Conservation (phyloP, 2,329 filamentous ascomycete genomes). For the Elsinoe batatas region DNA sequence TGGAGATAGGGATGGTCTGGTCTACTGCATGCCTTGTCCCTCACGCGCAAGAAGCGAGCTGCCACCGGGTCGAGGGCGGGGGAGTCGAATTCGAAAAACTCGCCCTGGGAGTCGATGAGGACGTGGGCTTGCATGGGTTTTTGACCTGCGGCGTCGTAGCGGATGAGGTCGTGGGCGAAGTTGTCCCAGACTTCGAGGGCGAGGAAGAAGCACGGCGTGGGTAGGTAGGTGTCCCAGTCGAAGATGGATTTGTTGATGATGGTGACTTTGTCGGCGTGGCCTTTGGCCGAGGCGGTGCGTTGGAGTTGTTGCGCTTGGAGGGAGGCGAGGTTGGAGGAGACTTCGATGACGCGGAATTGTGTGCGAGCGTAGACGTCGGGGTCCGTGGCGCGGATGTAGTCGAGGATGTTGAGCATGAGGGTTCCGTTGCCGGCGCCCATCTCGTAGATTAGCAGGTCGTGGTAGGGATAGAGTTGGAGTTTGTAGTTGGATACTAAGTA, state of each 20-base stretch:
- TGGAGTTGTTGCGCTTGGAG: slow-evolving; percentile 65
- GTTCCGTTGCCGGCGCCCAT: slow-evolving; percentile 97
- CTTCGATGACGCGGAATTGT: slow-evolving; percentile 92
- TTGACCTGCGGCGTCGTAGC: slow-evolving; percentile 76
- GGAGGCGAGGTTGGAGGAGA: slow-evolving; percentile 68
- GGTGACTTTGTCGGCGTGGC: slow-evolving; percentile 76
- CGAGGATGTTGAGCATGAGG: slow-evolving; percentile 93
- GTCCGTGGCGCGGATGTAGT: slow-evolving; percentile 84
- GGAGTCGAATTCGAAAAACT: slow-evolving; percentile 92
- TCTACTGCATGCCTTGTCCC: slow-evolving; percentile 63
- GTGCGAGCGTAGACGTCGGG: slow-evolving; percentile 90
- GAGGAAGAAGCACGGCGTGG: slow-evolving; percentile 91
- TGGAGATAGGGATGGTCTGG: slow-evolving; percentile 28
- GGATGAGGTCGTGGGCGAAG: slow-evolving; percentile 87
- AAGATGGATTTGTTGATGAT: slow-evolving; percentile 95
- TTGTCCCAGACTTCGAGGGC: slow-evolving; percentile 98
- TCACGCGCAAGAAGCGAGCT: slow-evolving; percentile 71
- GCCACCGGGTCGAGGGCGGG: slow-evolving; percentile 72
- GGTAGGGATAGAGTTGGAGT: slow-evolving; percentile 84
- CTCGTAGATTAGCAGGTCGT: slow-evolving; percentile 96
- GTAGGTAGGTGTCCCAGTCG: slow-evolving; percentile 82
- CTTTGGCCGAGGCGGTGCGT: slow-evolving; percentile 55
- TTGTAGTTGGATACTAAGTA: slow-evolving; percentile 96
- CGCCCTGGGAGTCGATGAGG: slow-evolving; percentile 71
- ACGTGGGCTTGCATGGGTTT: slow-evolving; percentile 80